Base-by-base conservation (phyloP, 306 rosid genomes). In the Ceratonia siliqua region DNA sequence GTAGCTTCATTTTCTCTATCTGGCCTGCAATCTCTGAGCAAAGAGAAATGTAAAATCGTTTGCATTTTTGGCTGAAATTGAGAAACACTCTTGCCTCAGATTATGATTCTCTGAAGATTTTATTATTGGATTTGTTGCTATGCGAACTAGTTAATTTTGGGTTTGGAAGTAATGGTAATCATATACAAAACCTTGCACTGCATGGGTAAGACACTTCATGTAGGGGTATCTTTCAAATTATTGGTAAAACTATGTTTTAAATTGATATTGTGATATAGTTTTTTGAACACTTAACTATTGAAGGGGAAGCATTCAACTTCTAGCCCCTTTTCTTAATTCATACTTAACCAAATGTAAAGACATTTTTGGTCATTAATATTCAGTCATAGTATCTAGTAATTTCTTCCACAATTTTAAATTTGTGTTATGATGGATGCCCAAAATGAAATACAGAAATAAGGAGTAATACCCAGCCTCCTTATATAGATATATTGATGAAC, bases 11-110 rank as follows among this genome's bases (percentile, higher is more conserved):
- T 25, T 27, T 62, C 30, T 62, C 50, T 4, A 18, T 14, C 36
- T 65, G 21, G 57, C 67, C 22, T 62, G 28, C 43, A 45, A 27
- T 11, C 13, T 75, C 21, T 76, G 58, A 48, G 17, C 58, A 12
- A 4, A 42, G 8, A n/a, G 55, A 41, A 18, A 50, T 54, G 22
- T 39, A 32, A 28, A 42, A 5, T 17, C 14, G 25, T 1, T 48
- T 15, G 24, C 24, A 18, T 12, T 6, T 14, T 2, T 22, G 9
- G 52, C 75, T 53, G n/a, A 35, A 22, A 45, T 38, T 72, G 32
- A 18, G 18, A 56, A 24, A 24, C 25, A 24, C 9, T 56, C 12
- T 24, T 24, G 15, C 6, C n/a, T 48, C 30, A 18, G 5, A 3
- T 18, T 32, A 15, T 41, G 56, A n/a, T 6, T 38, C 43, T 53